These are phyloP conservation scores for Malassezia dermatis DNA, from an alignment of 1,284 basidiomycete species.

Conservation along the genomic window DNA sequence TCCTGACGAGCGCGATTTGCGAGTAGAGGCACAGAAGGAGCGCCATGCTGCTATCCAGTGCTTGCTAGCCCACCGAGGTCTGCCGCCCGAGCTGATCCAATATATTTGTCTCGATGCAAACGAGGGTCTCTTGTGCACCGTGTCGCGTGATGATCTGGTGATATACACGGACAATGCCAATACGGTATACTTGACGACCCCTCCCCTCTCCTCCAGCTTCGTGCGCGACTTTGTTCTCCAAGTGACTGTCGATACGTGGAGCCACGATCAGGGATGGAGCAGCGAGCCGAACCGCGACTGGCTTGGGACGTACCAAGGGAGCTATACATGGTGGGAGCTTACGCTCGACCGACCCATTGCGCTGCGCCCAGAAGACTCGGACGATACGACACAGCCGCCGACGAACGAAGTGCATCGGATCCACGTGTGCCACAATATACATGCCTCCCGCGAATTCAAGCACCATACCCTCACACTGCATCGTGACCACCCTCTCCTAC, in stretches of 20 bases:
- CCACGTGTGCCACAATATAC: conserved; percentile 11
- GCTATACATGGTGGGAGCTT: conserved; percentile 18
- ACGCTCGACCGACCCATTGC: conserved; percentile 5
- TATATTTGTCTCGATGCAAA: not conserved
- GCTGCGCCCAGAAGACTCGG: not conserved
- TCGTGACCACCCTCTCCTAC: not conserved
- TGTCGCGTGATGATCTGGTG: not conserved
- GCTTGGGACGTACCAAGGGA: conserved; percentile 15
- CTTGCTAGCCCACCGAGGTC: not conserved
- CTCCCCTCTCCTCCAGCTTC: not conserved
- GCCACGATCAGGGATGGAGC: conserved; percentile 18
- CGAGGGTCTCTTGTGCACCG: not conserved
- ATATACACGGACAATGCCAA: conserved; percentile 13
- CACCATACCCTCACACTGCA: not conserved
- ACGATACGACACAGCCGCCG: not conserved
- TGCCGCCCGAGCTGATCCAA: conserved; percentile 9
- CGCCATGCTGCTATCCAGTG: not conserved
- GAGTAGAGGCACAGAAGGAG: not conserved
- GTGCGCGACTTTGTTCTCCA: not conserved
- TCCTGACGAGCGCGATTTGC: not conserved
- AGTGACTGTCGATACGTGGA: conserved; percentile 9
- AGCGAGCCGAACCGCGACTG: conserved; percentile 10
- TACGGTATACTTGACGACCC: conserved; percentile 6
- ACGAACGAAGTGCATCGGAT: conserved; percentile 8
- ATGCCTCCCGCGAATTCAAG: conserved; percentile 4